phyloP scores from a whole-genome alignment of 2,329 filamentous ascomycete genomes.

The Venturia asperata region DNA sequence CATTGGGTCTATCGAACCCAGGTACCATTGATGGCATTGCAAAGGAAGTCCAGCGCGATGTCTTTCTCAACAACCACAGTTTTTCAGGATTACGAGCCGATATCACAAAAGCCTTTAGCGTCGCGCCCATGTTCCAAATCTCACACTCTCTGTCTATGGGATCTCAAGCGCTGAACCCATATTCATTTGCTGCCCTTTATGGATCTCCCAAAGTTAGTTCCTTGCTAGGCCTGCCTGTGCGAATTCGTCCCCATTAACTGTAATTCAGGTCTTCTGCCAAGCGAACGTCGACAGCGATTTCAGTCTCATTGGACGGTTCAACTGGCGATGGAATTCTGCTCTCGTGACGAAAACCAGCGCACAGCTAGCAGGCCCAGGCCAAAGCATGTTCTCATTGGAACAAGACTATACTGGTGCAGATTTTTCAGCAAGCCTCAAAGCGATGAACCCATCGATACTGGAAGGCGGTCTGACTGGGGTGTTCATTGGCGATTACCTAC shows the following conservation, averaged over 20 bases:
- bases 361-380: slow-evolving; percentile 66
- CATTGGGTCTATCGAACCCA: slow-evolving; percentile 83
- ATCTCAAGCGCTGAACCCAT: slow-evolving; percentile 80
- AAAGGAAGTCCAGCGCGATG: slow-evolving; percentile 91
- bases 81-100: slow-evolving; percentile 95
- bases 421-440: slow-evolving; percentile 88
- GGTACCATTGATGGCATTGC: slow-evolving; percentile 85
- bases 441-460: slow-evolving; percentile 88
- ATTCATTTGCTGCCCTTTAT: slow-evolving; percentile 89
- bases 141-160: slow-evolving; percentile 96
- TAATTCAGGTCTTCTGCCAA: slow-evolving; percentile 78
- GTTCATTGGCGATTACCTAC: slow-evolving; percentile 90
- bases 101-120: slow-evolving; percentile 91
- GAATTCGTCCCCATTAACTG: slow-evolving; percentile 2
- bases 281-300: slow-evolving; percentile 92
- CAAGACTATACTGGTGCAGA: slow-evolving; percentile 91
- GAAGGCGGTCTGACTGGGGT: slow-evolving; percentile 93
- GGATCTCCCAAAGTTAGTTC: slow-evolving; percentile 77
- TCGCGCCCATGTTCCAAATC: slow-evolving; percentile 90
- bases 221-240: not conserved
- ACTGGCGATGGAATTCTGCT: slow-evolving; percentile 77
- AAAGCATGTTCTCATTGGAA: slow-evolving; percentile 82
- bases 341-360: slow-evolving; percentile 82
- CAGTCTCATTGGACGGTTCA: slow-evolving; percentile 78
- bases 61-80: slow-evolving; percentile 92